These are phyloP conservation scores for Fraxinus sp. DNA, from an alignment of 305 asterid species.

Conservation along the genomic window DNA sequence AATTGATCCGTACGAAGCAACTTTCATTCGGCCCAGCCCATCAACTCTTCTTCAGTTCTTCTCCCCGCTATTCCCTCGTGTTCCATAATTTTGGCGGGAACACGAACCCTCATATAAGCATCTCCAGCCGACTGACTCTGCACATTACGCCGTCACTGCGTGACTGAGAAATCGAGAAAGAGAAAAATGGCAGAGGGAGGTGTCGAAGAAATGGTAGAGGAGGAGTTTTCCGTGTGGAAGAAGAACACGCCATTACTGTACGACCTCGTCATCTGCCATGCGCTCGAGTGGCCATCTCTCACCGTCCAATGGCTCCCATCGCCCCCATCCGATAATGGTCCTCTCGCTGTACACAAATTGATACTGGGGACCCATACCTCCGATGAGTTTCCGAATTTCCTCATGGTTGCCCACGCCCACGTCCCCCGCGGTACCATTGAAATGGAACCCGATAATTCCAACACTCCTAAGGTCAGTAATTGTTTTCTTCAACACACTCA, in stretches of 20 bases:
- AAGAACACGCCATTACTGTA: conserved; percentile 84
- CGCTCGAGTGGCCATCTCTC: conserved; percentile 97
- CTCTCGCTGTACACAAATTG: conserved; percentile 55
- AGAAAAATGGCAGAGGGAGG: conserved; percentile 36
- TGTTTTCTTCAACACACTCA: neutral
- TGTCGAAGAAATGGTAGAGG: conserved; percentile 60
- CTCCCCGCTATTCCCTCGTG: neutral
- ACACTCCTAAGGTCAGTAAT: conserved; percentile 57
- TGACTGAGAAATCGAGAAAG: conserved; percentile 22
- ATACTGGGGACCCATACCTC: conserved; percentile 89
- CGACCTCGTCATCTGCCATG: conserved; percentile 76
- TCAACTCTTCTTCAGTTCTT: neutral
- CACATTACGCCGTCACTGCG: conserved; percentile 15
- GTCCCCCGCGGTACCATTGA: conserved; percentile 59
- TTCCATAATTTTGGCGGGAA: conserved; percentile 57
- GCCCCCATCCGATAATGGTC: conserved; percentile 44
- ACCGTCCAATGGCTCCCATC: conserved; percentile 87
- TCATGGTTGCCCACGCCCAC: conserved; percentile 74
- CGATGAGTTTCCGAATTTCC: conserved; percentile 67
- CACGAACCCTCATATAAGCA: conserved; percentile 23
- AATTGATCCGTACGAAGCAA: neutral
- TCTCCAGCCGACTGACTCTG: conserved; percentile 1
- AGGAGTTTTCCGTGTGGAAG: conserved; percentile 92
- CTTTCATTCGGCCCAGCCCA: neutral
- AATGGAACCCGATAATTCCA: conserved; percentile 39